Evolutionary conservation across 2,329 filamentous ascomycete genomes (phyloP), one percentile per base, ranked within the genome.

Genomic region (Verticillium nonalfalfae): DNA sequence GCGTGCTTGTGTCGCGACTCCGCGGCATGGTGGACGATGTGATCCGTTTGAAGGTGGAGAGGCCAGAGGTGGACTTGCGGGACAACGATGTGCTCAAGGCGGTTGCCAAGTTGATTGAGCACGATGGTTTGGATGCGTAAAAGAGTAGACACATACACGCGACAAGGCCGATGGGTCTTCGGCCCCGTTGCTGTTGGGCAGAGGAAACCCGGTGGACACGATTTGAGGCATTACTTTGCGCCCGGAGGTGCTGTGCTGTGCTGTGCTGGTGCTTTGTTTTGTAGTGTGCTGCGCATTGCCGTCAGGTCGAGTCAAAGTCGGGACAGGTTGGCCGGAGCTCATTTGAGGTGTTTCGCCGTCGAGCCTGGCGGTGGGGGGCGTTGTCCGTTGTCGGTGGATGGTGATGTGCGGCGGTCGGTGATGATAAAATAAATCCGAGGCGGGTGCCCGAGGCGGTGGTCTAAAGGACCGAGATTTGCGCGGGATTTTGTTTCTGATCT

Each of bases 1-100:
- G 94, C 35, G 94, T 98, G 13, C 75, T 99, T 67, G 89, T 97
- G 2, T 90, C 89, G 56, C 82, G 94, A 64, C 75, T 99, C 66
- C 83, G 95, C 65, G 87, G 87, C 61, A 90, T 98, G 87, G 81
- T 99, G 60, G 95, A 99, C 77, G 86, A 89, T 66, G 81, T 96
- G 64, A 84, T 99, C 69, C 90, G 90, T 61, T 81, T 84, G 66
- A 93, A 93, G 75, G 86, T 97, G 57, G 91, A 93, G 72, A 87
- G 90, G 65, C 91, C 91, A 0, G 81, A 81, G 13, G 72, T 84
- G 61, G 85, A 87, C 56, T 71, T 87, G 39, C 77, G 77, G 61
- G 77, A 81, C 55, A 83, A 81, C 62, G 87, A 89, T 68, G 87
- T 97, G 33, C 90, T 98, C 62, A 85, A 82, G 69, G 76, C 91